Conservation (phyloP, 768 basidiomycete species). For the Clitopilus hobsonii region DNA sequence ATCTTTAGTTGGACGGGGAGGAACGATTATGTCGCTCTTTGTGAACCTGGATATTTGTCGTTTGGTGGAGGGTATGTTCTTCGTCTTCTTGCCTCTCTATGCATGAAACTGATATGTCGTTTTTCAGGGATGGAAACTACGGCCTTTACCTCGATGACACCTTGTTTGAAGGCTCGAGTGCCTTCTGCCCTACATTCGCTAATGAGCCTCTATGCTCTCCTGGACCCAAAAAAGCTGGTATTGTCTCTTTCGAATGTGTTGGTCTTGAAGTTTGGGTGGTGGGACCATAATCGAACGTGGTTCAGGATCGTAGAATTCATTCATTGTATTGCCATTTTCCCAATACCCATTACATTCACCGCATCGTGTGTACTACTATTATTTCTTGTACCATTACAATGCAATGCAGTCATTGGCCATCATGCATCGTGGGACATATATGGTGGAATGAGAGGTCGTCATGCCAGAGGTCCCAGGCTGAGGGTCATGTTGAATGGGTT, state of each 20-base stretch:
- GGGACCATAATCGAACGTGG: conserved; percentile 41
- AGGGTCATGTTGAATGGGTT: no score
- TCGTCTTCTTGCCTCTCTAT: conserved; percentile 1
- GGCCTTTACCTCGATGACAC: conserved; percentile 85
- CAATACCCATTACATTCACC: neutral
- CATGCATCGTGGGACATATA: no score
- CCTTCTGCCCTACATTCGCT: conserved; percentile 79
- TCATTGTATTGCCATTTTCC: neutral
- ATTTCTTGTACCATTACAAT: no score
- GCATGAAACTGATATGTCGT: neutral
- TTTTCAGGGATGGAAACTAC: conserved; percentile 74
- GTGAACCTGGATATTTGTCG: conserved; percentile 74
- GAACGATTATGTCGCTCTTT: conserved; percentile 88
- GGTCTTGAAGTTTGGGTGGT: conserved; percentile 91
- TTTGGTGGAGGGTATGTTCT: conserved; percentile 91
- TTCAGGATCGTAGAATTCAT: no score
- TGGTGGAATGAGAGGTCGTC: no score
- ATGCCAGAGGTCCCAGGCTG: no score
- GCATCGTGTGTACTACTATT: no score
- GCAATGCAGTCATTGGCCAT: no score
- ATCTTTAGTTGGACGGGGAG: conserved; percentile 82
- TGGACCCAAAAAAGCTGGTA: conserved; percentile 40
- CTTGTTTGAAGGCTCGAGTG: conserved; percentile 80
- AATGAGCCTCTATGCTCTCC: conserved; percentile 76
- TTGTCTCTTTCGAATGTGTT: conserved; percentile 80